These are phyloP conservation scores for Cercospora sp. DNA, from an alignment of 2,329 filamentous ascomycete species.

Conservation along the genomic window DNA sequence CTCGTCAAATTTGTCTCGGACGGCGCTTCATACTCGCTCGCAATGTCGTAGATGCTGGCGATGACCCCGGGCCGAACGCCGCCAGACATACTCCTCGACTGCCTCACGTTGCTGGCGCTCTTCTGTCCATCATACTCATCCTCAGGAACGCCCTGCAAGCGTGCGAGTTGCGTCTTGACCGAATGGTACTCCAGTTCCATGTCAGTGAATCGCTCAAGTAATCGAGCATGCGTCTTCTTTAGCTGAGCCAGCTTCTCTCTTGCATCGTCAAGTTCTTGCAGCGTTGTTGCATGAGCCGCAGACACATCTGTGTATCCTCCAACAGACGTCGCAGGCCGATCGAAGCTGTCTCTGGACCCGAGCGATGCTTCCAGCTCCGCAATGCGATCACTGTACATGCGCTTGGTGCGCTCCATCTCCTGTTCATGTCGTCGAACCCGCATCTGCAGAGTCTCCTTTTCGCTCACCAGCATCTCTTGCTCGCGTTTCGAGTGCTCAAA, in stretches of 20 bases:
- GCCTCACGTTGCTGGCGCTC: constrained; percentile 13
- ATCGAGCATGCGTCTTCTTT: constrained; percentile 54
- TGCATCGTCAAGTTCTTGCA: constrained; percentile 47
- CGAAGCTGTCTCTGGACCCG: constrained; percentile 14
- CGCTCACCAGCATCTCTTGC: constrained; percentile 59
- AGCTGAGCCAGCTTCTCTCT: constrained; percentile 52
- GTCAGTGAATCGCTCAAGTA: constrained; percentile 54
- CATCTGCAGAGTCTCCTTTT: constrained; percentile 60
- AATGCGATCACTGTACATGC: constrained; percentile 52
- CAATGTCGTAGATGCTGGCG: constrained; percentile 30
- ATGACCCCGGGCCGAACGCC: constrained; percentile 25
- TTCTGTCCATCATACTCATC: constrained; percentile 6
- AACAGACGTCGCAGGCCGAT: constrained; percentile 14
- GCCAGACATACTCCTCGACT: constrained; percentile 23
- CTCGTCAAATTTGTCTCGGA: constrained; percentile 18
- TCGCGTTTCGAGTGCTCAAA: constrained; percentile 59
- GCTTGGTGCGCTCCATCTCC: constrained; percentile 51
- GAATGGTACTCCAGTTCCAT: constrained; percentile 43
- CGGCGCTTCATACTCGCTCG: constrained; percentile 25
- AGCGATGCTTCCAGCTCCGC: constrained; percentile 47
- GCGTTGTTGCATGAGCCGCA: constrained; percentile 9
- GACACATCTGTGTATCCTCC: constrained; percentile 4
- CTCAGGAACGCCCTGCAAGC: constrained; percentile 22
- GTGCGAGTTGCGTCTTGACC: constrained; percentile 33
- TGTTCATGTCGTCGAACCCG: constrained; percentile 56